phyloP scores from a whole-genome alignment of 192 early-diverging fungal species.

The Irineochytrium annulatum region DNA sequence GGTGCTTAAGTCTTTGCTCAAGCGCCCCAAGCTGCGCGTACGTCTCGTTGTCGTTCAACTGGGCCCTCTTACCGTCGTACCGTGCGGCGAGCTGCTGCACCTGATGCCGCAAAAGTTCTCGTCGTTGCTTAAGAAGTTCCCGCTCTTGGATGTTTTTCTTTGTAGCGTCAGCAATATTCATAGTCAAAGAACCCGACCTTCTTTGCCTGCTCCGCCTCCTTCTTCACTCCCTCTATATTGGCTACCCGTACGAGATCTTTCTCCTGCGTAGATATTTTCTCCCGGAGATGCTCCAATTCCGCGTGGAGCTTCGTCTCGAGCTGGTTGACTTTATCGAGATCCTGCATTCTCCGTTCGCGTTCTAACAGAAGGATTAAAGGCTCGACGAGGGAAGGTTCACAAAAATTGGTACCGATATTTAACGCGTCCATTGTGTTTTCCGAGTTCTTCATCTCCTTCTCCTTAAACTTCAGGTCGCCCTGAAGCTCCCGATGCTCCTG shows the following conservation, averaged over 20 bases:
- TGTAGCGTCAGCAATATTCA: not conserved
- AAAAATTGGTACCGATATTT: conserved; percentile 26
- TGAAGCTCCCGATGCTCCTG: conserved; percentile 48
- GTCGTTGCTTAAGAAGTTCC: conserved; percentile 25
- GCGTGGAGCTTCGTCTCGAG: conserved; percentile 51
- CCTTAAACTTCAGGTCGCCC: conserved; percentile 56
- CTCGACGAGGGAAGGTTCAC: not conserved
- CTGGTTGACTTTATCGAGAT: conserved; percentile 55
- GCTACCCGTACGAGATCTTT: conserved; percentile 34
- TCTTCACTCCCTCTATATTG: conserved; percentile 44
- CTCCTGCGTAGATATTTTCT: conserved; percentile 31
- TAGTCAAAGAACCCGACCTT: no score
- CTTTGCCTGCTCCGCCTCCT: conserved; percentile 33
- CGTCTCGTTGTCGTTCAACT: conserved; percentile 57
- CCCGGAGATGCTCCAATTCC: conserved; percentile 41
- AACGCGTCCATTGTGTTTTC: conserved; percentile 53
- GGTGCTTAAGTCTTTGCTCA: conserved; percentile 47
- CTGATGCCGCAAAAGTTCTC: conserved; percentile 32
- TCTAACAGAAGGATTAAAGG: conserved; percentile 24
- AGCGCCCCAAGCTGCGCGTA: conserved; percentile 43
- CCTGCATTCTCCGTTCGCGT: conserved; percentile 44
- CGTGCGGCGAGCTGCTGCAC: conserved; percentile 27
- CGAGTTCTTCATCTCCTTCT: conserved; percentile 57
- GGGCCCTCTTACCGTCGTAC: conserved; percentile 47
- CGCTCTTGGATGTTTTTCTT: conserved; percentile 42